A percentile compares a stretch with the other conserved stretches of the same genome.
Evolutionary conservation across 1,284 basidiomycete species (phyloP).

Genomic region (Sanghuangporus weigelae): DNA sequence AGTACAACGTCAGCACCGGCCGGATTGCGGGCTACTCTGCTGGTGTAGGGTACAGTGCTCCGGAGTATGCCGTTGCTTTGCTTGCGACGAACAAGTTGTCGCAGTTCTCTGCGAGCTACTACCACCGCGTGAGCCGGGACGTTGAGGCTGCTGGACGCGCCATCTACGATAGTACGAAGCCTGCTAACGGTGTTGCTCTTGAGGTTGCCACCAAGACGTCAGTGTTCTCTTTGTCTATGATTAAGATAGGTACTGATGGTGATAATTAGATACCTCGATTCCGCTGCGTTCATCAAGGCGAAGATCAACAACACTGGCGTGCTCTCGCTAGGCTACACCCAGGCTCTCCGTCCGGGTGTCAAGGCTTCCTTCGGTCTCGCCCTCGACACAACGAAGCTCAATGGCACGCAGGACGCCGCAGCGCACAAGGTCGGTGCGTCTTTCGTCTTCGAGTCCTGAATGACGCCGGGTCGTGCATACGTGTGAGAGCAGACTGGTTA

Average conservation of each 20-base stretch:
- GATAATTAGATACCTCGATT: slow-evolving; percentile 68
- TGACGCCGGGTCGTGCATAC: not conserved
- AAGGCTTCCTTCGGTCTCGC: slow-evolving; percentile 92
- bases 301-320: slow-evolving; percentile 98
- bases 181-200: slow-evolving; percentile 82
- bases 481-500: not conserved
- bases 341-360: slow-evolving; percentile 91
- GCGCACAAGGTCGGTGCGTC: slow-evolving; percentile 78
- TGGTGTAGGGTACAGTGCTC: slow-evolving; percentile 91
- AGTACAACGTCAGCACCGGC: slow-evolving; percentile 95
- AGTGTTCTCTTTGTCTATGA: slow-evolving; percentile 28
- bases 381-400: slow-evolving; percentile 85
- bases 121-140: slow-evolving; percentile 93
- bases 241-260: not conserved
- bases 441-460: slow-evolving; percentile 68
- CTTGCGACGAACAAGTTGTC: slow-evolving; percentile 95
- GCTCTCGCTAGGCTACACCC: slow-evolving; percentile 87
- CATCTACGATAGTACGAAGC: slow-evolving; percentile 92
- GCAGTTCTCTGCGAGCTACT: slow-evolving; percentile 95
- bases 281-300: slow-evolving; percentile 91
- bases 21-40: slow-evolving; percentile 90
- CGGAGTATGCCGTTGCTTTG: slow-evolving; percentile 94
- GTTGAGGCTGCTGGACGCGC: slow-evolving; percentile 99
- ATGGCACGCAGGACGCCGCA: slow-evolving; percentile 57
- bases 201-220: slow-evolving; percentile 97